Evolutionary conservation across 208 protist species (phyloP).

Genomic region (Trypanosoma lewisi): DNA sequence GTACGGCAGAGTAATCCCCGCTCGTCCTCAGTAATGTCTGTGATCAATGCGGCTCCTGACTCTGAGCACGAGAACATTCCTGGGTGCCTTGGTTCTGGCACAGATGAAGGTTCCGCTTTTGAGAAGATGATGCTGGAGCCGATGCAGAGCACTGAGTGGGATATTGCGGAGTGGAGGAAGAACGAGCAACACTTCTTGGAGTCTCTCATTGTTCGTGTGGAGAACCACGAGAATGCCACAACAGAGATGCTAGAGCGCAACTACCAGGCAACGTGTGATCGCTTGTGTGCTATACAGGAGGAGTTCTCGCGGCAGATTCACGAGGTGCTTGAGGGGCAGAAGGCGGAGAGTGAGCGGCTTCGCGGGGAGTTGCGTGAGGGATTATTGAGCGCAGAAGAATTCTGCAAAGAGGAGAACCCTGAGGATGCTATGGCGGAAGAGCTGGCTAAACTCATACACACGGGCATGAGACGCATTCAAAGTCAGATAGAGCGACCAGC

Average conservation of each 20-base stretch:
- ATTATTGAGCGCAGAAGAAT: slow-evolving; percentile 5
- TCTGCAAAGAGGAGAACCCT: slow-evolving; percentile 4
- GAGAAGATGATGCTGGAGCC: slow-evolving; percentile 17
- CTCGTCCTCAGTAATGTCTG: neutral
- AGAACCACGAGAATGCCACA: slow-evolving; percentile 49
- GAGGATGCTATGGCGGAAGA: slow-evolving; percentile 35
- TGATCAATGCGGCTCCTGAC: too few species aligned
- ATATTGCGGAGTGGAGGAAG: slow-evolving; percentile 23
- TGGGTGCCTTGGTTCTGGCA: neutral
- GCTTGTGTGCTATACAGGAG: slow-evolving; percentile 36
- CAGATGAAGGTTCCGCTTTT: neutral
- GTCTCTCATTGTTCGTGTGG: slow-evolving; percentile 40
- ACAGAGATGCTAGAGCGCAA: slow-evolving; percentile 49
- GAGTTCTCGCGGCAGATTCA: slow-evolving; percentile 41
- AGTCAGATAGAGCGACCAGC: slow-evolving; percentile 25
- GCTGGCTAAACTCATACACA: slow-evolving; percentile 59
- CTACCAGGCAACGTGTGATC: slow-evolving; percentile 45
- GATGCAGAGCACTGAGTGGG: slow-evolving; percentile 2
- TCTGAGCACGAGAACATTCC: neutral
- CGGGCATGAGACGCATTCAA: slow-evolving; percentile 51
- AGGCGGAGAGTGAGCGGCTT: slow-evolving; percentile 21
- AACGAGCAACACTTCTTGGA: slow-evolving; percentile 43
- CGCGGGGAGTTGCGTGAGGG: neutral
- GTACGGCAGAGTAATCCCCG: neutral
- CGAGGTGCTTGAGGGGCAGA: slow-evolving; percentile 33